Base-by-base conservation (phyloP, 2,329 filamentous ascomycete species). In the Pleoardoris graminearum region DNA sequence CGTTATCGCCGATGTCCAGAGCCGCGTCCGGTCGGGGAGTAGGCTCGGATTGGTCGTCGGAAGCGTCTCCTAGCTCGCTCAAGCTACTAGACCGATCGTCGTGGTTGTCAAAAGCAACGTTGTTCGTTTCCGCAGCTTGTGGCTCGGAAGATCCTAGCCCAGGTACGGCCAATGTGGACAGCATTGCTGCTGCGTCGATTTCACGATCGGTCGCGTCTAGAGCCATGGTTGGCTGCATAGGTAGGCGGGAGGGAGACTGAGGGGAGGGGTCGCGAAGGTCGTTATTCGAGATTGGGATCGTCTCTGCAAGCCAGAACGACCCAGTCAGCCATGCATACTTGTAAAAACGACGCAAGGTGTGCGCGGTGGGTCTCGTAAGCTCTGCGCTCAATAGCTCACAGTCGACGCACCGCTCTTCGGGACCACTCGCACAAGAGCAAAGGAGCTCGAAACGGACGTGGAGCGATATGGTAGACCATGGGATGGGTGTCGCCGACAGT, bases 51-150 rank as follows among this genome's bases (percentile, higher is more conserved):
- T 71, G 66, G 25, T 82, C 87, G 58, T 89, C 85, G 46, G 90
- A 87, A 57, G 90, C 86, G 66, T 96, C 70, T 67, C 92, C 91
- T 51, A 96, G 89, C 65, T 97, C 93, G 77, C 91, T 97, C 63
- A 97, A 81, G 66, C 91, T 94, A 74, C 93, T 97, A 33, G 92
- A 97, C 48, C 89, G 55, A 54, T 70, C 67, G 51, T 73, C 70
- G 71, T 88, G 89, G 65, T 68, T 63, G 39, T 72, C 69, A 42
- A 67, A 60, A 48, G 38, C 55, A 43, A 53, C 51, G 23, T 61
- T 48, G 19, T 48, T 47, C 32, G 51, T 54, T 3, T 55, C 61
- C 22, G 54, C 41, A 8, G 53, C 35, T 19, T 55, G 55, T 14
- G 62, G 43, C 7, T 58, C 55, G n/a, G 60, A 51, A 14, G 61